Conservation (phyloP, 805 yeast genomes). For the Cyberlindnera galapagoensis region DNA sequence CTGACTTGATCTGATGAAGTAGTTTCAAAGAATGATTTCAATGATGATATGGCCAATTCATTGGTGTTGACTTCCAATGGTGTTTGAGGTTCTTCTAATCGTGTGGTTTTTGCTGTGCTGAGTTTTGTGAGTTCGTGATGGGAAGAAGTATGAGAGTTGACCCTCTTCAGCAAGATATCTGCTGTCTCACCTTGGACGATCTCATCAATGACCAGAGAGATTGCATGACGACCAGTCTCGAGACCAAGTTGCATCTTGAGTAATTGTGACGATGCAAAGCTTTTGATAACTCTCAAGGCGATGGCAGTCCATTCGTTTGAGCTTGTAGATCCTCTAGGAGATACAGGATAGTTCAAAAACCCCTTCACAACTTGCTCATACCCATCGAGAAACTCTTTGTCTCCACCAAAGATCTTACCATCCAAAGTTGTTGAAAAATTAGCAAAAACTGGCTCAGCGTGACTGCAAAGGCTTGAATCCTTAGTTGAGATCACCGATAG, state of each 20-base stretch:
- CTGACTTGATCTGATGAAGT: conserved; percentile 54
- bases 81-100: conserved; percentile 6
- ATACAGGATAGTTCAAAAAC: conserved; percentile 17
- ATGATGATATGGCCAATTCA: conserved; percentile 32
- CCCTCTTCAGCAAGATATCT: conserved; percentile 17
- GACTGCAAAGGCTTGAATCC: conserved; percentile 58
- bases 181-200: conserved; percentile 18
- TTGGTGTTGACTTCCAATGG: conserved; percentile 19
- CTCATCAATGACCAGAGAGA: conserved; percentile 17
- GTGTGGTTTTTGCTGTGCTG: conserved; percentile 13
- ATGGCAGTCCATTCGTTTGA: conserved; percentile 31
- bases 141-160: conserved; percentile 17
- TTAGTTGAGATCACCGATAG: conserved; percentile 41
- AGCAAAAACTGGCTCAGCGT: conserved; percentile 40
- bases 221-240: conserved; percentile 13
- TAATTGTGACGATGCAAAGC: conserved; percentile 27
- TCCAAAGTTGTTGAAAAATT: conserved; percentile 49
- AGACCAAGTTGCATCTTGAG: conserved; percentile 11
- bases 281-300: conserved; percentile 38
- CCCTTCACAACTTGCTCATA: conserved; percentile 34
- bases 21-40: conserved; percentile 60
- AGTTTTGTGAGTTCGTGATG: conserved; percentile 20
- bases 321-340: conserved; percentile 23
- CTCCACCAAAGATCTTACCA: conserved; percentile 59
- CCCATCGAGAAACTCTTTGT: conserved; percentile 44